These are phyloP conservation scores for Cyamopsis tetragonoloba DNA, from an alignment of 306 rosid species.

Conservation along the genomic window DNA sequence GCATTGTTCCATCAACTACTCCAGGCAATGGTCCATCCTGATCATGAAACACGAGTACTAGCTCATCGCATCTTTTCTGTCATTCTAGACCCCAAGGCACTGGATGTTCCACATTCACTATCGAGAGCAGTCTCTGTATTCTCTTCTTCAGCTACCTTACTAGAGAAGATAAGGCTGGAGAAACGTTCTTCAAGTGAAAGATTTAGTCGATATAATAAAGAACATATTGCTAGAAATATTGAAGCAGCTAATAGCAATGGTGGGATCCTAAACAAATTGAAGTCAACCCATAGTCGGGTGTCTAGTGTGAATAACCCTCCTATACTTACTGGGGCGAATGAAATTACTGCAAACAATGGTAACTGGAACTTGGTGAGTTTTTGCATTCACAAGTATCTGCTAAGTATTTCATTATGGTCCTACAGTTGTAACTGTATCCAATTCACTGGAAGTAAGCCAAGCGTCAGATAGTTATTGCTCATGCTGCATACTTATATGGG, in stretches of 20 bases:
- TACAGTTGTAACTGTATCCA: not conserved
- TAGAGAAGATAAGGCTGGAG: conserved; percentile 71
- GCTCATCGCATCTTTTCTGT: conserved; percentile 88
- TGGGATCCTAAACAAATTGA: conserved; percentile 54
- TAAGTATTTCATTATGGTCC: not conserved
- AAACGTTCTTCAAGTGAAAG: conserved; percentile 51
- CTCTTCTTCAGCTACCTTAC: conserved; percentile 90
- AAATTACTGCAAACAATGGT: conserved; percentile 31
- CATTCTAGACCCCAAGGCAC: conserved; percentile 60
- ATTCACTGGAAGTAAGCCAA: not conserved
- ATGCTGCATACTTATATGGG: not conserved
- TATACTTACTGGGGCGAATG: conserved; percentile 29
- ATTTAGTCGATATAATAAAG: conserved; percentile 33
- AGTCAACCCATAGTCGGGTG: conserved; percentile 46
- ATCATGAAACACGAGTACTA: conserved; percentile 79
- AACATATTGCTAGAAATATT: conserved; percentile 26
- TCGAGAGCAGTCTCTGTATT: conserved; percentile 87
- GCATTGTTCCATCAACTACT: conserved; percentile 89
- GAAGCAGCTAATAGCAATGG: conserved; percentile 35
- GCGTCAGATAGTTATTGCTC: not conserved
- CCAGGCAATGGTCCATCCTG: conserved; percentile 87
- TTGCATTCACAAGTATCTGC: conserved; percentile 13
- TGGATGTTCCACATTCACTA: conserved; percentile 59
- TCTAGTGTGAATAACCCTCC: conserved; percentile 42
- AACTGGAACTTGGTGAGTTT: conserved; percentile 57